Base-by-base conservation (phyloP, 2,329 filamentous ascomycete species). In the Neonectria ditissima region DNA sequence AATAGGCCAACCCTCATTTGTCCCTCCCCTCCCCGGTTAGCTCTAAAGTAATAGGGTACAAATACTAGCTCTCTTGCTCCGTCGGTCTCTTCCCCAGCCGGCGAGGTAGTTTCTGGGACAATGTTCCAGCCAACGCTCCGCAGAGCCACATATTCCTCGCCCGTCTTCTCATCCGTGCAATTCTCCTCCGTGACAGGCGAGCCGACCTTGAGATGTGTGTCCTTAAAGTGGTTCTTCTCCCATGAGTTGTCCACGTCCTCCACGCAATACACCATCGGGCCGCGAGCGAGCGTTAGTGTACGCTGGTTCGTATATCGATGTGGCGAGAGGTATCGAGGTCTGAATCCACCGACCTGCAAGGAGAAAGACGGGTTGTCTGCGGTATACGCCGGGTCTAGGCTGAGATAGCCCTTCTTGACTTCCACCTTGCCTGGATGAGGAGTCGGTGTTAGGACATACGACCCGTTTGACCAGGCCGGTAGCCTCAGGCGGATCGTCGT, bases 231-330 rank as follows among this genome's bases (percentile, higher is more conserved):
- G 67, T 87, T 81, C 1, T 77, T 69, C 54, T 85, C 86, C 84
- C 84, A 87, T 1, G 75, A 37, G 60, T 89, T 87, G 68, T 89
- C 87, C 7, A 80, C 69, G 59, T 89, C 87, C 69, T 90, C 88
- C 4, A 85, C 80, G 62, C 87, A 90, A 73, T 89, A 90, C 5
- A 89, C 77, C 6, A 90, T 70, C 0, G 87, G 87, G 0, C 88
- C 88, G 4, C 87, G 80, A 2, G 82, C 85, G 7, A 89, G 73
- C 1, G 83, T 80, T 39, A 87, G 66, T 2, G 83, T 86, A n/a
- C 82, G 75, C 68, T 88, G 85, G 66, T 84, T 84, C 0, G 86
- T 85, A 67, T 84, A 84, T 0, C 86, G 86, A 67, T 89, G 84
- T 0, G 87, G 86, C 2, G 81, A 74, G 3, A 87, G 67, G 54